Evolutionary conservation across 2,329 filamentous ascomycete genomes (phyloP).

Genomic region (Bipolaris gigantea): DNA sequence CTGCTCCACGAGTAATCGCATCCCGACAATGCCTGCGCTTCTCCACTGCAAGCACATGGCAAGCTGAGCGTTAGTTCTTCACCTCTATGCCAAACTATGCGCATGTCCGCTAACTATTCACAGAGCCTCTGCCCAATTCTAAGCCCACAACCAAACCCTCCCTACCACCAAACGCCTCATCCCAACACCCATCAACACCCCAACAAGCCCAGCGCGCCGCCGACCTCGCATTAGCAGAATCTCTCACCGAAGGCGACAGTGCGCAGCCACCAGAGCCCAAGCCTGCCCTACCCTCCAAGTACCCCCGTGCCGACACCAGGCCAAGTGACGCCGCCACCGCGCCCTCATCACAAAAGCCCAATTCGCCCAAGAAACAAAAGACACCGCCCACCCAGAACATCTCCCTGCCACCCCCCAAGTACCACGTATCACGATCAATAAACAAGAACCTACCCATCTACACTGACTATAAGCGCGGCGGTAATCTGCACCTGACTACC

Average conservation of each 20-base stretch:
- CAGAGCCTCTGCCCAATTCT: slow-evolving; percentile 31
- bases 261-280: slow-evolving; percentile 30
- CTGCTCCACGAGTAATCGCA: slow-evolving; percentile 41
- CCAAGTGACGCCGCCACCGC: slow-evolving; percentile 9
- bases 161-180: slow-evolving; percentile 24
- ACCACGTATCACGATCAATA: slow-evolving; percentile 71
- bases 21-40: slow-evolving; percentile 47
- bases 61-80: slow-evolving; percentile 31
- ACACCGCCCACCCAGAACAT: slow-evolving; percentile 5
- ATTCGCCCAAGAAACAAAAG: slow-evolving; percentile 6
- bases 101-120: slow-evolving; percentile 1
- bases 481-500: slow-evolving; percentile 72
- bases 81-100: not conserved
- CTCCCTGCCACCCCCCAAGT: slow-evolving; percentile 51
- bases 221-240: slow-evolving; percentile 40
- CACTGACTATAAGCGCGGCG: slow-evolving; percentile 70
- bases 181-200: slow-evolving; percentile 37
- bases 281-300: slow-evolving; percentile 25
- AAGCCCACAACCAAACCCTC: slow-evolving; percentile 26
- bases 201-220: slow-evolving; percentile 32
- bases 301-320: slow-evolving; percentile 10
- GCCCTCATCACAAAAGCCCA: slow-evolving; percentile 9
- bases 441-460: slow-evolving; percentile 78
- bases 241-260: slow-evolving; percentile 39
- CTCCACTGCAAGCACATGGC: slow-evolving; percentile 38